phyloP scores from a whole-genome alignment of 1,284 basidiomycete genomes.

The Heterobasidion occidentale region DNA sequence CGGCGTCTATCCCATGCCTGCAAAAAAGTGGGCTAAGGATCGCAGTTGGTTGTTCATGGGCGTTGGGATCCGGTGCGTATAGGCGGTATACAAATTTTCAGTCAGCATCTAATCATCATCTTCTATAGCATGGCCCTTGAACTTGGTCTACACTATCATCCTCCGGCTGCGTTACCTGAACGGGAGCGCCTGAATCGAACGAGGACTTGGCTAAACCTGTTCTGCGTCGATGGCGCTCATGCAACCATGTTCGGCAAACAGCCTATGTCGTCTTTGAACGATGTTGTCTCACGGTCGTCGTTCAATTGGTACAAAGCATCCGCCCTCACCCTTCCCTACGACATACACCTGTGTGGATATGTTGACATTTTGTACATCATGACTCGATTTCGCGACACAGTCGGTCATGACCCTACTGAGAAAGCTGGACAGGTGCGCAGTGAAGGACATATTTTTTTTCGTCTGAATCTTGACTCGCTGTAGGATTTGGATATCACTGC shows the following conservation, averaged over 20 bases:
- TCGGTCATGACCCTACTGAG: slow-evolving; percentile 11
- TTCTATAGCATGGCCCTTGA: slow-evolving; percentile 40
- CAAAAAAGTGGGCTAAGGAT: slow-evolving; percentile 49
- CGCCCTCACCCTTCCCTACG: slow-evolving; percentile 33
- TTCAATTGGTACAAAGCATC: slow-evolving; percentile 42
- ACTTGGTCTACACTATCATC: slow-evolving; percentile 36
- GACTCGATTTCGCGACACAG: slow-evolving; percentile 32
- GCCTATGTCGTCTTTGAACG: slow-evolving; percentile 50
- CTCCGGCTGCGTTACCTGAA: slow-evolving; percentile 28
- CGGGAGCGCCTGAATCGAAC: slow-evolving; percentile 42
- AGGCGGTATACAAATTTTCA: neutral
- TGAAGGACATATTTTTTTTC: neutral
- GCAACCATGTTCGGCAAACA: slow-evolving; percentile 62
- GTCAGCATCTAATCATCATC: neutral
- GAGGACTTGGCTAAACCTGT: slow-evolving; percentile 63
- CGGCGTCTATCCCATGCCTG: slow-evolving; percentile 48
- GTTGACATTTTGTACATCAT: slow-evolving; percentile 43
- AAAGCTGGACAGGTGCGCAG: neutral
- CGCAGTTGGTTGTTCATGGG: slow-evolving; percentile 51
- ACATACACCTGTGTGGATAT: slow-evolving; percentile 47
- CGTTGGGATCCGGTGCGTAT: slow-evolving; percentile 43
- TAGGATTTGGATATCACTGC: slow-evolving; percentile 26
- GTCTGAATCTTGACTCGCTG: neutral
- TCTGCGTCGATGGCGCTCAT: slow-evolving; percentile 54
- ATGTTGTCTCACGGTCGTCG: slow-evolving; percentile 48